Conservation (phyloP, 495 filamentous ascomycete genomes). For the Podospora australis region DNA sequence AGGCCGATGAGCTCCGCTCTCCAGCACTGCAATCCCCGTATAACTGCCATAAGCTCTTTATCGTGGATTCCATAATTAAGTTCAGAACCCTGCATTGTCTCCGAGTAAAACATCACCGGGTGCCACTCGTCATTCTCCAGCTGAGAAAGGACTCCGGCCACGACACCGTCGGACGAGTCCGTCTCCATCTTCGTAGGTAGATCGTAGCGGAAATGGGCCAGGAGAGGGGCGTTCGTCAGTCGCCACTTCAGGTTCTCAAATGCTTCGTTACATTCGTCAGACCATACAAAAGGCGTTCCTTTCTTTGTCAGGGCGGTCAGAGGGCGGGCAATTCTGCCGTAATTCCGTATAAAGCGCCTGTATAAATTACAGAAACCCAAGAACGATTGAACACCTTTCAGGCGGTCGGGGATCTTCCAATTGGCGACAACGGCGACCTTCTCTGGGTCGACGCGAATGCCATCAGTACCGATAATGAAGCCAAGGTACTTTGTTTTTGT, state of each 20-base stretch:
- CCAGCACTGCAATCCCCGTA: background rate
- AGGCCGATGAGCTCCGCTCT: background rate
- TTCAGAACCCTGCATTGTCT: background rate
- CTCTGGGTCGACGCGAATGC: background rate
- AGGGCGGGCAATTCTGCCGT: background rate
- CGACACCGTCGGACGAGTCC: background rate
- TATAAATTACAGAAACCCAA: background rate
- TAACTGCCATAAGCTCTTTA: slow-evolving; percentile 6
- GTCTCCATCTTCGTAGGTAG: background rate
- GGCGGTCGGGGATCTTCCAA: background rate
- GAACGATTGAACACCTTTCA: background rate
- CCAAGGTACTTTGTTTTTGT: background rate
- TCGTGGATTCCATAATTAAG: slow-evolving; percentile 5
- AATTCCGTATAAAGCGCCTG: background rate
- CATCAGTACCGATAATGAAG: background rate
- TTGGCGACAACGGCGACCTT: too few relatives aligned
- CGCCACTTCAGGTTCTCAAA: too few relatives aligned
- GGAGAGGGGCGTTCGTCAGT: background rate
- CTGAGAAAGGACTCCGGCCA: background rate
- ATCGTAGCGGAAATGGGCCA: background rate
- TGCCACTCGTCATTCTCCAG: background rate
- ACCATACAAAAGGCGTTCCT: background rate
- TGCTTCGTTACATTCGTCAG: background rate
- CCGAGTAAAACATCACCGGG: background rate
- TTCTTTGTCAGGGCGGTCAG: background rate